Base-by-base conservation (phyloP, 2,329 filamentous ascomycete genomes). In the Pseudogymnoascus sp. region DNA sequence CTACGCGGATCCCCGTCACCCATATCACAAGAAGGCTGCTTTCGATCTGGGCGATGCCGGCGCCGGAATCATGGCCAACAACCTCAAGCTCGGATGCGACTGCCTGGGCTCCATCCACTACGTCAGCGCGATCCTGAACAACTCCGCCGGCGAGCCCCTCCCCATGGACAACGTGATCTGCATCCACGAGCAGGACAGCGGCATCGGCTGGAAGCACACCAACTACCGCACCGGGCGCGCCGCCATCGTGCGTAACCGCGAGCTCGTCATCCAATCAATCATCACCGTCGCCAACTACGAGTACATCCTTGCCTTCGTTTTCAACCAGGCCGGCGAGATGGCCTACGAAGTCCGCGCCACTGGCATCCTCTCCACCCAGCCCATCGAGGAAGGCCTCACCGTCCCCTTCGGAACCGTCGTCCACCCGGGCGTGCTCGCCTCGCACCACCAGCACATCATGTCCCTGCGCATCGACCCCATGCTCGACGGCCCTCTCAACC, bases 381-480 rank as follows among this genome's bases (percentile, higher is more conserved):
- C 85, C 3, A 85, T 89, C 66, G 85, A 89, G 63, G 81, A 87
- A 63, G 84, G 83, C 12, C 72, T 85, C 59, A 81, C 81, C 10
- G 85, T 88, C 3, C 82, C 84, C 2, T 88, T 83, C 77, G 87
- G 86, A 35, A 90, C 86, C 0, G 81, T 88, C 41, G 85, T 90
- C 4, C 84, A 87, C 63, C 86, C 86, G 0, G 86, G 87, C 44
- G 86, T 88, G 13, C 81, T 91, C 35, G 88, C 86, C 2, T 78
- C 79, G 0, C 85, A 89, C 73, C 89, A 92, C 69, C 89, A 92
- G 71, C 89, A 92, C 73, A 88, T 91, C 72, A 91, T 92, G 75
- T 86, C 82, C 3, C 77, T 87, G 4, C 81, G 84, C 7, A 76
- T 87, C 10, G 84, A 87, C 68, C 84, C 84, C n/a, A 82, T 81